Evolutionary conservation across 495 filamentous ascomycete genomes (phyloP).

Genomic region (Trichoderma erinaceum): DNA sequence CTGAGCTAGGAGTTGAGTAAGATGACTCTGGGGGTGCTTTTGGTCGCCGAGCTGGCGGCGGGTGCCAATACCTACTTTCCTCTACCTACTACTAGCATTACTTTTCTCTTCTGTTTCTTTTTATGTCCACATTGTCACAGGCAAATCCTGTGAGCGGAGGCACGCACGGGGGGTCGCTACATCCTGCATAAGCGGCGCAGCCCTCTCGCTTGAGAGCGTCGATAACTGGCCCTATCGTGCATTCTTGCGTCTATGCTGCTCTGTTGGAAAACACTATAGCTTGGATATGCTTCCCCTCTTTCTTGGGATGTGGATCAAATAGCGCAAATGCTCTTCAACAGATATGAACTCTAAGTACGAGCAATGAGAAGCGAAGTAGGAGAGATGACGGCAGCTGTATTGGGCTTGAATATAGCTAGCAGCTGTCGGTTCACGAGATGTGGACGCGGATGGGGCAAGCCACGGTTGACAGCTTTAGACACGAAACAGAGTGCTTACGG

Average conservation of each 20-base stretch:
- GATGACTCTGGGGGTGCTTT: neutral
- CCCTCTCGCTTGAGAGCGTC: neutral
- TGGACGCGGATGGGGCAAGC: too few species aligned
- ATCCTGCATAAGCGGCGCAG: slow-evolving; percentile 11
- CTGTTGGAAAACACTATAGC: neutral
- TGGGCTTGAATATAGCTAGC: too few species aligned
- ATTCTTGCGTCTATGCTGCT: neutral
- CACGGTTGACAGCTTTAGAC: too few species aligned
- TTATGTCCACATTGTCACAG: neutral
- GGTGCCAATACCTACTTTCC: neutral
- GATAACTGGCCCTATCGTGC: neutral
- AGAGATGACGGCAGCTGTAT: neutral
- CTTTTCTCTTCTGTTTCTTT: too few species aligned
- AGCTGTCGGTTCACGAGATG: too few species aligned
- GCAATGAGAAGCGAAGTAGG: neutral
- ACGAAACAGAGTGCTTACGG: neutral
- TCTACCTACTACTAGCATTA: neutral
- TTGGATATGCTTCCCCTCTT: neutral
- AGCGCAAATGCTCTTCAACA: neutral
- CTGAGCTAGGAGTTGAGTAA: neutral
- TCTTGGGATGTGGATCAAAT: neutral
- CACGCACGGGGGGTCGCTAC: slow-evolving; percentile 1
- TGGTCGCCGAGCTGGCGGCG: neutral
- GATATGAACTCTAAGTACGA: neutral
- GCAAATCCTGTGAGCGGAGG: slow-evolving; percentile 13